phyloP scores from a whole-genome alignment of 2,329 filamentous ascomycete genomes.

The Penicillium paneum region DNA sequence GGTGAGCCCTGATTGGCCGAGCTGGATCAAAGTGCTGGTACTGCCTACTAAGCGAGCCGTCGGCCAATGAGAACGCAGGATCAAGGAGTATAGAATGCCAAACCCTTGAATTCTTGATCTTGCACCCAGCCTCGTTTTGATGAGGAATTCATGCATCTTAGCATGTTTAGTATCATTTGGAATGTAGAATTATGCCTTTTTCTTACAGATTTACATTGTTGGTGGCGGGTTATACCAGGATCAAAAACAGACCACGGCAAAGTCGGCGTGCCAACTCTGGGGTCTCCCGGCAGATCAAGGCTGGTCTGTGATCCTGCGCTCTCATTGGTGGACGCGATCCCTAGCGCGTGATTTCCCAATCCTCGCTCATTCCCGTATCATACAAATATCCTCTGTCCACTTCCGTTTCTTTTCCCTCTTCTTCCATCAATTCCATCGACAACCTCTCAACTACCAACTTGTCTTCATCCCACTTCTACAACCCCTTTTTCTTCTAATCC shows the following conservation, averaged over 20 bases:
- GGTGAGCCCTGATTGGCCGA: slow-evolving; percentile 20
- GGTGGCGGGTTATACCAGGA: slow-evolving; percentile 20
- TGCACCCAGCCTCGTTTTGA: slow-evolving; percentile 25
- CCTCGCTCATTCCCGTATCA: slow-evolving; percentile 30
- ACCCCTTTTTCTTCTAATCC: slow-evolving; percentile 21
- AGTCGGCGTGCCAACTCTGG: slow-evolving; percentile 22
- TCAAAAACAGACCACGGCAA: slow-evolving; percentile 27
- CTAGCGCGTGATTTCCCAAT: slow-evolving; percentile 39
- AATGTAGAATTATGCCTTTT: slow-evolving; percentile 17
- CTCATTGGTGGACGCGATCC: slow-evolving; percentile 37
- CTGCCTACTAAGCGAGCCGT: slow-evolving; percentile 35
- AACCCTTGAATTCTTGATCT: slow-evolving; percentile 34
- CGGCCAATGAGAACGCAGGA: slow-evolving; percentile 39
- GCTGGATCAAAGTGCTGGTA: slow-evolving; percentile 12
- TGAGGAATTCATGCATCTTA: slow-evolving; percentile 15
- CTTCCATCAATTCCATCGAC: slow-evolving; percentile 28
- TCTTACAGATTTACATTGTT: slow-evolving; percentile 15
- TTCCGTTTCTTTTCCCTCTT: slow-evolving; percentile 20
- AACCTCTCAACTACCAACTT: slow-evolving; percentile 14
- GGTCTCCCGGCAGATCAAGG: slow-evolving; percentile 29
- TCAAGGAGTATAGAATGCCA: slow-evolving; percentile 34
- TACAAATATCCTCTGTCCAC: slow-evolving; percentile 43
- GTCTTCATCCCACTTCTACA: slow-evolving; percentile 20
- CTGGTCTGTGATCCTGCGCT: slow-evolving; percentile 25
- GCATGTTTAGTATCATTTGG: slow-evolving; percentile 11